Evolutionary conservation across 2,329 filamentous ascomycete species (phyloP).

Genomic region (Colletotrichum destructivum): DNA sequence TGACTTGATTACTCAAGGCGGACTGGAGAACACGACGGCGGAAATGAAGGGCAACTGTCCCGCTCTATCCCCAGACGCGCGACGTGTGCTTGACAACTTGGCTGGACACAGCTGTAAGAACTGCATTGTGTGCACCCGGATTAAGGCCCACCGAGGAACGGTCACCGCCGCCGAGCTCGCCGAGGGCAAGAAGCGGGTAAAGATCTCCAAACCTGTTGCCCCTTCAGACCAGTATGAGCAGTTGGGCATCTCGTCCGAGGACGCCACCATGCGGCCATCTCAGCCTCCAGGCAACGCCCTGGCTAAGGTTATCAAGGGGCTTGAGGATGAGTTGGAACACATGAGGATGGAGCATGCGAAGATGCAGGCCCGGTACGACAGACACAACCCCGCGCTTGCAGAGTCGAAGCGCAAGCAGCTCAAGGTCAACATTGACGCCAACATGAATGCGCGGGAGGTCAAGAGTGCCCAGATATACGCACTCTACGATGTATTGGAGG

Average conservation of each 20-base stretch:
- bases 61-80: slow-evolving; percentile 67
- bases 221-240: slow-evolving; percentile 65
- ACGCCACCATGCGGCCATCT: slow-evolving; percentile 74
- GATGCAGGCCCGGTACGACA: slow-evolving; percentile 74
- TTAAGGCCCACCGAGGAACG: slow-evolving; percentile 61
- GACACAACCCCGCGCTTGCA: slow-evolving; percentile 76
- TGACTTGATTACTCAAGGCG: slow-evolving; percentile 41
- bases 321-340: slow-evolving; percentile 85
- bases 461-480: slow-evolving; percentile 87
- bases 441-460: slow-evolving; percentile 76
- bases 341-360: slow-evolving; percentile 78
- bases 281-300: slow-evolving; percentile 81
- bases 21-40: slow-evolving; percentile 37
- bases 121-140: slow-evolving; percentile 71
- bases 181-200: slow-evolving; percentile 71
- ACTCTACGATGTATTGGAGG: slow-evolving; percentile 87
- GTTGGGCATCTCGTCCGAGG: slow-evolving; percentile 62
- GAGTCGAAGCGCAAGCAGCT: slow-evolving; percentile 75
- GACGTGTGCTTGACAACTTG: slow-evolving; percentile 67
- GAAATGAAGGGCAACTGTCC: slow-evolving; percentile 52
- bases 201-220: slow-evolving; percentile 75
- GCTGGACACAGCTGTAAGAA: slow-evolving; percentile 70
- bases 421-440: slow-evolving; percentile 71
- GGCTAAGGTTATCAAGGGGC: slow-evolving; percentile 84
- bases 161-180: slow-evolving; percentile 55